A percentile compares a stretch with the other conserved stretches of the same genome.
These are phyloP conservation scores for Alternaria arborescens DNA, from an alignment of 2,329 filamentous ascomycete species.

Conservation along the genomic window DNA sequence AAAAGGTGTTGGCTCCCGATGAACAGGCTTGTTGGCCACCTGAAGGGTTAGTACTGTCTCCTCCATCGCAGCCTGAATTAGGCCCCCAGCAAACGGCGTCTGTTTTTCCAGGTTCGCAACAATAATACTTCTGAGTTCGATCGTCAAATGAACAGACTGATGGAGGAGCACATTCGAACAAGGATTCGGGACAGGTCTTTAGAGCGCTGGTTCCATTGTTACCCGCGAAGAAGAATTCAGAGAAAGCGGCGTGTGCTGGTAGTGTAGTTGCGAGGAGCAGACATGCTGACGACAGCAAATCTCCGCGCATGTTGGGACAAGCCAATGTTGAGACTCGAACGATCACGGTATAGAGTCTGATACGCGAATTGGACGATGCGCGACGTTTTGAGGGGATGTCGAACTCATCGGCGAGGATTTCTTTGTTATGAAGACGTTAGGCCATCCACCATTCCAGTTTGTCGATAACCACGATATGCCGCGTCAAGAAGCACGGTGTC, in stretches of 20 bases:
- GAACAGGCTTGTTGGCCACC: constrained; percentile 19
- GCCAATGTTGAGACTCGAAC: not conserved
- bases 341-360: not conserved
- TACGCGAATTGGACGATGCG: not conserved
- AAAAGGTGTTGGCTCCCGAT: constrained; percentile 21
- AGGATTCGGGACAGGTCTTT: constrained; percentile 15
- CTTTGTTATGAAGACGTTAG: not conserved
- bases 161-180: constrained; percentile 22
- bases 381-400: constrained; percentile 1
- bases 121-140: constrained; percentile 27
- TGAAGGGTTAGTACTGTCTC: constrained; percentile 9
- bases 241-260: constrained; percentile 16
- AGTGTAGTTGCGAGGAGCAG: not conserved
- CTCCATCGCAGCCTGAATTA: constrained; percentile 16
- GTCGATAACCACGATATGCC: not conserved
- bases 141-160: constrained; percentile 27
- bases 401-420: not conserved
- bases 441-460: constrained; percentile 3
- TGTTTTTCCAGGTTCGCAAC: constrained; percentile 22
- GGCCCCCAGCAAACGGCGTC: constrained; percentile 29
- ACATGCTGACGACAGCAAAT: not conserved
- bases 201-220: constrained; percentile 5
- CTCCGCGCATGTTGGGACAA: not conserved
- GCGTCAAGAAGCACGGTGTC: not conserved
- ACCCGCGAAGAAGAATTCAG: constrained; percentile 26